Conservation (phyloP, 2,329 filamentous ascomycete genomes). For the Penicillium palitans region DNA sequence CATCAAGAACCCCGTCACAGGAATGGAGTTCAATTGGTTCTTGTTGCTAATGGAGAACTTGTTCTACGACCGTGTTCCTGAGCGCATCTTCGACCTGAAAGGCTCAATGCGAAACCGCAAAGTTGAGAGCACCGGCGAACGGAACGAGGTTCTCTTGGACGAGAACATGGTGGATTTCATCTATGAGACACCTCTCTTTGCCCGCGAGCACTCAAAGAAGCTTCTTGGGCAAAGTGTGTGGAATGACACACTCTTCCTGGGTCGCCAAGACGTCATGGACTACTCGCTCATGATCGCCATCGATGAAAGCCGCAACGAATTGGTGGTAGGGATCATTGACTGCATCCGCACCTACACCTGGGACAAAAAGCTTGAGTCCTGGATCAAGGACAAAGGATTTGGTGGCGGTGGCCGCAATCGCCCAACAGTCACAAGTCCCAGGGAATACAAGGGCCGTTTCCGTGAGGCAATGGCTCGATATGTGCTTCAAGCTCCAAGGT, state of each 20-base stretch:
- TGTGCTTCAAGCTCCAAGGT: constrained; percentile 55
- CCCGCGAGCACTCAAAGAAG: constrained; percentile 94
- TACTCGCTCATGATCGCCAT: constrained; percentile 98
- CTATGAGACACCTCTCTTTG: constrained; percentile 93
- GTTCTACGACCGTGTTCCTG: constrained; percentile 91
- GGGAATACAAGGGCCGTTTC: constrained; percentile 96
- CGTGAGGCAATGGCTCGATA: constrained; percentile 93
- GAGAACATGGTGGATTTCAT: constrained; percentile 99
- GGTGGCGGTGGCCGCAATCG: constrained; percentile 75
- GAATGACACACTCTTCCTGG: constrained; percentile 96
- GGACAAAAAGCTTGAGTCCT: constrained; percentile 99
- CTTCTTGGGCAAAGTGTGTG: constrained; percentile 87
- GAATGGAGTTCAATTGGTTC: constrained; percentile 91
- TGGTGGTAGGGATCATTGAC: constrained; percentile 97
- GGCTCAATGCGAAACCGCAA: constrained; percentile 98
- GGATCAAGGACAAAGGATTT: constrained; percentile 96
- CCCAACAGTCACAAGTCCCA: constrained; percentile 94
- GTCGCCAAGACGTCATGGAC: constrained; percentile 97
- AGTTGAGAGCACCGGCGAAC: constrained; percentile 91
- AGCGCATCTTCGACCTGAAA: constrained; percentile 91
- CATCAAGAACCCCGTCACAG: constrained; percentile 91
- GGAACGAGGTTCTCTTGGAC: constrained; percentile 92
- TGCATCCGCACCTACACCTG: constrained; percentile 98
- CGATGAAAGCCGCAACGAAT: constrained; percentile 82
- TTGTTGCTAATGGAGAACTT: constrained; percentile 95